Percentiles rank a stretch among this genome's conserved stretches.
Conservation (phyloP, 2,329 filamentous ascomycete species). For the Esteya vermicola region DNA sequence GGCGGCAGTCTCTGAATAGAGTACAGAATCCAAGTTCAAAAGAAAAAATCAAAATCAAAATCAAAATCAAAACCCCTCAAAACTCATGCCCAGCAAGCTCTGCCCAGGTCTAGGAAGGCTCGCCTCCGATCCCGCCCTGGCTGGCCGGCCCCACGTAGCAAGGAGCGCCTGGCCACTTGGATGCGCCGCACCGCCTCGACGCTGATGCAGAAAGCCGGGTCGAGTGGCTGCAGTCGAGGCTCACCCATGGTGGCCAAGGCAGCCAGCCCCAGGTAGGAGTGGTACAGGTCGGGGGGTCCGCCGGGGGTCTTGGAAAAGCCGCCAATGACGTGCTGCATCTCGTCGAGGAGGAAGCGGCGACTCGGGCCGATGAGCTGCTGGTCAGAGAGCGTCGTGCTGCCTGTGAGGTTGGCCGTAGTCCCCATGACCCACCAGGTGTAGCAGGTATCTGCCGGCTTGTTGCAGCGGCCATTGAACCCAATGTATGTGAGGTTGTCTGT, state of each 20-base stretch:
- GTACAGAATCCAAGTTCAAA: too few species aligned
- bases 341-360: conserved; percentile 66
- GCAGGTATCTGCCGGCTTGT: conserved; percentile 89
- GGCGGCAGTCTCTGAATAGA: too few species aligned
- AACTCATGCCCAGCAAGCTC: neutral
- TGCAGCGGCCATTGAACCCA: conserved; percentile 80
- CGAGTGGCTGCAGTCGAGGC: conserved; percentile 51
- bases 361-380: conserved; percentile 42
- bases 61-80: neutral
- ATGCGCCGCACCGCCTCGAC: conserved; percentile 38
- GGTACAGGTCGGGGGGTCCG: conserved; percentile 64
- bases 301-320: conserved; percentile 65
- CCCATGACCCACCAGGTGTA: conserved; percentile 87
- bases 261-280: conserved; percentile 77
- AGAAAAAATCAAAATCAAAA: conserved; percentile 7
- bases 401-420: conserved; percentile 35
- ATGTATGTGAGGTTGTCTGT: conserved; percentile 21
- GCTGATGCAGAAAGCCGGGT: conserved; percentile 65
- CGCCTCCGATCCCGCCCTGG: neutral
- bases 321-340: conserved; percentile 76
- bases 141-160: conserved; percentile 13
- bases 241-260: conserved; percentile 64
- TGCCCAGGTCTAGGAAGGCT: conserved; percentile 1
- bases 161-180: conserved; percentile 26
- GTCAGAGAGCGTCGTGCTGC: conserved; percentile 43